phyloP scores from a whole-genome alignment of 106 monocot species.

The Dioscorea dumetorum region DNA sequence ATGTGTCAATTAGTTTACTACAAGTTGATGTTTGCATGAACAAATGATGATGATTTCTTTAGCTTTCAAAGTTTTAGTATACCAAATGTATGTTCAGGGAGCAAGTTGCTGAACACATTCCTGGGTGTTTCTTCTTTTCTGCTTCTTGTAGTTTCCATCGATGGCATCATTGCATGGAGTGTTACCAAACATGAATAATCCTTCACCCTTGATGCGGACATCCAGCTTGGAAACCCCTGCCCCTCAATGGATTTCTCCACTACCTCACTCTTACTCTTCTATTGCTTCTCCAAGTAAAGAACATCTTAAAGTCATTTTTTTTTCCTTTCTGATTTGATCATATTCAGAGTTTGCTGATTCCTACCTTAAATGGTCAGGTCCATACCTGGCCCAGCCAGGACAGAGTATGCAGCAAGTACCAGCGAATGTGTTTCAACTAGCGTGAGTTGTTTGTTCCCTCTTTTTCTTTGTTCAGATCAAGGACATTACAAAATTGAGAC shows the following conservation, averaged over 20 bases:
- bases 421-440: slow-evolving; percentile 24
- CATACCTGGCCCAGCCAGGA: slow-evolving; percentile 51
- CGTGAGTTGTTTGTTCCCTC: slow-evolving; percentile 24
- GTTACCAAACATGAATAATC: slow-evolving; percentile 24
- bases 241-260: slow-evolving; percentile 39
- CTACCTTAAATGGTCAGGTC: slow-evolving; percentile 18
- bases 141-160: slow-evolving; percentile 42
- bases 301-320: not conserved
- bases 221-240: slow-evolving; percentile 43
- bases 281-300: slow-evolving; percentile 26
- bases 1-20: not conserved
- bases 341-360: not conserved
- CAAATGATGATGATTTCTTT: not conserved
- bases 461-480: too few relatives aligned
- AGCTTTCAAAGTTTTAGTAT: not conserved
- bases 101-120: not conserved
- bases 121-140: not conserved
- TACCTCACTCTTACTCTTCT: slow-evolving; percentile 27
- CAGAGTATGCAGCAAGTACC: slow-evolving; percentile 37
- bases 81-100: not conserved
- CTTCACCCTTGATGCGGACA: slow-evolving; percentile 25
- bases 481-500: too few relatives aligned
- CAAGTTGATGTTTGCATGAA: not conserved
- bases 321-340: not conserved
- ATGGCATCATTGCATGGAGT: slow-evolving; percentile 47